Evolutionary conservation across 805 yeast genomes (phyloP), one percentile per base, ranked within the genome.

Genomic region (Tetrapisispora fleetii): DNA sequence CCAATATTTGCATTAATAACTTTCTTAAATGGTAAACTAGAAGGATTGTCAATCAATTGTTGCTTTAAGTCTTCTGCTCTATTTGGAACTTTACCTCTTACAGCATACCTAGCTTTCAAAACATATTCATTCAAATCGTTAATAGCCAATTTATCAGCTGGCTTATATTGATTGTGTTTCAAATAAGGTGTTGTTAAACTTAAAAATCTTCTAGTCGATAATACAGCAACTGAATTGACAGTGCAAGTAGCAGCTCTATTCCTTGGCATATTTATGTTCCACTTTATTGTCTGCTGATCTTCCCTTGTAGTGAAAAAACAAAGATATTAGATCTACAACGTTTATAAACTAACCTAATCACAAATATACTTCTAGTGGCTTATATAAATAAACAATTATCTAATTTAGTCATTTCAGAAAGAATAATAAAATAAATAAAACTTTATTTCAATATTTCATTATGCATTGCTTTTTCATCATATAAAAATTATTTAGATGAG

Each of bases 1-100:
- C 99, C 99, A 53, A 93, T 93, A 64, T 93, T 93, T 54, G 96
- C 93, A 59, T 80, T 82, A 63, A 95, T 84, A 58, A 93, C 85
- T 51, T 77, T 71, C 40, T 76, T 68, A 62, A 89, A 93, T 0
- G 95, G 95, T 54, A 88, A 70, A 5, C 85, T 78, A 18, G 71
- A 73, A 24, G 85, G 81, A 37, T 77, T 72, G 39, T 69, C 63
- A 11, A 65, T 63, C 37, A 93, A 72, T 55, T 78, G 76, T 10
- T 67, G 69, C 50, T 81, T 74, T 50, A 93, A 70, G 61, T 88
- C 85, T 58, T 91, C 98, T 24, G 99, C 98, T 56, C 88, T 79
- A 53, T 83, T 78, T n/a, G 99, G 98, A 51, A 93, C 85, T 33
- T 79, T 75, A 28, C 99, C 99, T 60, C 99, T 76, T 27, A 93